Evolutionary conservation across 2,329 filamentous ascomycete genomes (phyloP), one percentile per base, ranked within the genome.

Genomic region (Aspergillus uvarum): DNA sequence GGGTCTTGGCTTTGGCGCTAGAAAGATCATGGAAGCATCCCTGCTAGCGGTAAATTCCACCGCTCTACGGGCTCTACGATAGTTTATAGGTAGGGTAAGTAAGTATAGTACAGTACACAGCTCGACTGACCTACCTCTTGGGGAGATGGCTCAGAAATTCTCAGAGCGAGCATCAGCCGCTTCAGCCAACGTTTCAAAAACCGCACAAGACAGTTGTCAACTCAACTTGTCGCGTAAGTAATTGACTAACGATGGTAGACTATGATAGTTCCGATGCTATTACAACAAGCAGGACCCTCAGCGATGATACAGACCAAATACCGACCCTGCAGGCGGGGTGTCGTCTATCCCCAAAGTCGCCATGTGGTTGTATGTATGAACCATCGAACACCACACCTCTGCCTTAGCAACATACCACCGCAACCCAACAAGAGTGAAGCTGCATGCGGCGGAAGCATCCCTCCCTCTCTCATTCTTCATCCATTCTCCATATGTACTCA

Each of bases 11-110:
- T 67, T 69, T 50, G 63, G 61, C 70, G 68, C 71, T 72, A 73
- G 69, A 72, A 72, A 63, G 61, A 65, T 66, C 64, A 63, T 62
- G 72, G 69, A 74, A 73, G 68, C 63, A 65, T 67, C 67, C 54
- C 32, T 59, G 60, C 52, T 55, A 63, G 53, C 53, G 53, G 53
- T 31, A 38, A 55, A 12, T 35, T 51, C 58, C 16, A 26, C 29
- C 44, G 62, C 59, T 66, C 66, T 63, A 64, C 63, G 61, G 63
- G 62, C 59, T 66, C 66, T 63, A 64, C 63, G 61, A 62, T 57
- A 59, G 14, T 5, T 12, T 35, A 35, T 51, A 29, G 2, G 26
- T 29, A 29, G 26, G 26, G 7, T 3, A 22, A 22, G 7, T 10
- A 29, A 29, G 26, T 29, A 29, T 29, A 29, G 26, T 29, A 29